phyloP scores from a whole-genome alignment of 208 protist species.

The Strigomonas oncopelti region DNA sequence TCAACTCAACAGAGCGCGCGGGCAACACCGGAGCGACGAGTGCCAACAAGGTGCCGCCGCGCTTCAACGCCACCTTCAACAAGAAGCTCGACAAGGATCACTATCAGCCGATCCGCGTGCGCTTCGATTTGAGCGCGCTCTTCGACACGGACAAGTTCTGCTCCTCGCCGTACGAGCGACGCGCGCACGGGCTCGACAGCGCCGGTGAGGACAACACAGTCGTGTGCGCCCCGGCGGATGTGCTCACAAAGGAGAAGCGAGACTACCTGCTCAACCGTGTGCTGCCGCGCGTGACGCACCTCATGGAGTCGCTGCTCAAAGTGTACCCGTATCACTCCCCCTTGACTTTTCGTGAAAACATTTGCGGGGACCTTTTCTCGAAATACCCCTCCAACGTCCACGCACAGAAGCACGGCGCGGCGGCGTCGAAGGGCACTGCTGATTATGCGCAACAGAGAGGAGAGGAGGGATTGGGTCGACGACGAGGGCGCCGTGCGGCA shows the following conservation, averaged over 20 bases:
- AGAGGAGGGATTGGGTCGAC: no score
- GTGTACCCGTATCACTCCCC: constrained; percentile 12
- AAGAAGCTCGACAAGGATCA: background rate
- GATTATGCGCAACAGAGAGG: no score
- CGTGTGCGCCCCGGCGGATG: constrained; percentile 28
- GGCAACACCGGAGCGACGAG: constrained; percentile 5
- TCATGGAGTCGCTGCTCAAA: constrained; percentile 30
- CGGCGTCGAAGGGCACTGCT: constrained; percentile 34
- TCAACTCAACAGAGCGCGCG: no score
- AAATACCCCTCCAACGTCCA: constrained; percentile 30
- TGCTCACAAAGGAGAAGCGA: constrained; percentile 43
- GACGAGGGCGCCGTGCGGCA: background rate
- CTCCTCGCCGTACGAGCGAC: background rate
- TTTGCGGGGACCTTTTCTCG: constrained; percentile 22
- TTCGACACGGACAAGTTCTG: background rate
- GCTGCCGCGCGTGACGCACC: constrained; percentile 21
- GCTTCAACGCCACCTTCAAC: background rate
- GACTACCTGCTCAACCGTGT: constrained; percentile 29
- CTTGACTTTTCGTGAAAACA: background rate
- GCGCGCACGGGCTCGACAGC: background rate
- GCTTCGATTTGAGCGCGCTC: constrained; percentile 1
- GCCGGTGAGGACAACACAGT: constrained; percentile 19
- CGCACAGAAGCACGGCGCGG: background rate
- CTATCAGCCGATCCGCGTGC: constrained; percentile 8
- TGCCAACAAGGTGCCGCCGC: background rate